Base-by-base conservation (phyloP, 768 basidiomycete genomes). In the Dioszegia crocea region DNA sequence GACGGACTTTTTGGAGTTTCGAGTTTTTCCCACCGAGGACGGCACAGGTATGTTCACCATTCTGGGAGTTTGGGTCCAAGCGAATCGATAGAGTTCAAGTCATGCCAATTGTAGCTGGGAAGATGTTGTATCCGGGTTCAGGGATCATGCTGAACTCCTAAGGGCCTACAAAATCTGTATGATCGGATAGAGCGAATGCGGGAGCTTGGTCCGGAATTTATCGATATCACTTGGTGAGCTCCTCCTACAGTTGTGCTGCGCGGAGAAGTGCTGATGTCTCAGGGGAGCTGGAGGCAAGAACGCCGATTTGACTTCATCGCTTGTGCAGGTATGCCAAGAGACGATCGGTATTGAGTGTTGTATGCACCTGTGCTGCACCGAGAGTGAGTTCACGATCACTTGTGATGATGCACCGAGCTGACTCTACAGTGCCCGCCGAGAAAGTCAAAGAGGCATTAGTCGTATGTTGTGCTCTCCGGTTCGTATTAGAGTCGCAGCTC, bases 141-240 rank as follows among this genome's bases (percentile, higher is more conserved):
- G n/a, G n/a, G n/a, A n/a, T 33, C 33, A 33, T 33, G 40, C 24
- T 41, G 9, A 41, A 14, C 6, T 44, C 8, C 23, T 2, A 66
- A 94, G 86, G 90, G 89, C 64, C 80, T 96, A 46, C 90, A 94
- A 86, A 99, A 99, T 77, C 81, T 99, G 31, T 83, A 96, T 60
- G 93, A 97, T 78, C 92, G 96, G 70, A 98, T 99, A 79, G 94
- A 98, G 78, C 89, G 93, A 63, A 98, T 99, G 96, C 84, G 91
- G 53, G 84, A 84, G 8, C 80, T 96, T 33, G 94, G 96, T 1
- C 96, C 96, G 9, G 94, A 96, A 76, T 99, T 99, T 75, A 88
- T 98, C 67, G 94, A 98, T 76, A 94, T 98, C 71, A 98, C 94
- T 75, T 98, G 91, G 91, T 86, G 38, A 40, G 68, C 47, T 48